Evolutionary conservation across 495 filamentous ascomycete species (phyloP), one percentile per base, ranked within the genome.

Genomic region (Penicillium maclennaniae): DNA sequence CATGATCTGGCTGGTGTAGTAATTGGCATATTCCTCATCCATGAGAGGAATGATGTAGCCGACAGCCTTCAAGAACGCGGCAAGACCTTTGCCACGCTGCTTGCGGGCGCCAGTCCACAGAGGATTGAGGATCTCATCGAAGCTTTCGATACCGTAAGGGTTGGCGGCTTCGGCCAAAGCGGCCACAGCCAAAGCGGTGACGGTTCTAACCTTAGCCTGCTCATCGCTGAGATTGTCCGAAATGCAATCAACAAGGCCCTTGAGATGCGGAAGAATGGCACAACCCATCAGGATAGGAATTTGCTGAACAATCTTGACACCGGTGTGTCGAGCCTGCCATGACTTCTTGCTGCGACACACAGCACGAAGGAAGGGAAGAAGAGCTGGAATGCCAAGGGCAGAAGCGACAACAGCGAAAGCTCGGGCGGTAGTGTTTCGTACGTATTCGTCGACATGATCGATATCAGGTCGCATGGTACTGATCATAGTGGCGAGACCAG

Each of bases 261-360:
- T 97, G 43, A 99, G 81, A 66, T 99, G 92, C 31, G 93, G 95
- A 25, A 99, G 78, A 55, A 97, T 91, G 26, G 95, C 95, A 66
- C 93, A 97, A 28, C 95, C 95, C 92, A 99, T 97, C 14, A 97
- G 73, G 62, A 99, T 99, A n/a, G 95, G 92, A 60, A 99, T 97
- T 69, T 99, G 95, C 63, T 99, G 95, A 23, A 97, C 87, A 59
- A 99, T 97, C 77, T 97, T 97, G 44, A 97, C 95, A 70, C 95
- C 95, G n/a, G 95, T 99, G 68, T 99, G 95, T 54, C 95, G 79
- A 49, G 95, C 95, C 67, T 97, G 91, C 95, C 95, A 99, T 38
- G 93, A 97, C 68, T 97, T 97, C 71, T 97, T 97, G 73, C 90
- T 95, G 60, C 91, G 84, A 66, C 92, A 97, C 12, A 97, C 93